These are phyloP conservation scores for Cardamine resedifolia DNA, from an alignment of 345 rosid species.

Conservation along the genomic window DNA sequence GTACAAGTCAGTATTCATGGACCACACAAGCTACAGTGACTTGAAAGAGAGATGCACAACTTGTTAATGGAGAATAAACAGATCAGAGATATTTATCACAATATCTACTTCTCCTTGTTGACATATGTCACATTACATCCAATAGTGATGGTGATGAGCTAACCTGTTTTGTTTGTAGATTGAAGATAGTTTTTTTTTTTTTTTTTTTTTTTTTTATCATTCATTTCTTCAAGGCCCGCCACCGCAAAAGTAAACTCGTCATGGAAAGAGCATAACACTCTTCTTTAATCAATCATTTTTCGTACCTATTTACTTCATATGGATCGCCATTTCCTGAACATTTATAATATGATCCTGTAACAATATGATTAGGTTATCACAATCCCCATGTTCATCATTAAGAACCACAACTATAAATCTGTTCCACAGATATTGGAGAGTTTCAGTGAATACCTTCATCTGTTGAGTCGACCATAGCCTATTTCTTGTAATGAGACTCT, in stretches of 20 bases:
- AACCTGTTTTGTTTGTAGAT: constrained; percentile 21
- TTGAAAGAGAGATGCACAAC: constrained; percentile 31
- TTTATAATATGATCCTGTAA: constrained; percentile 58
- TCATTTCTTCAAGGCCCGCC: constrained; percentile 60
- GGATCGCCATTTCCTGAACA: constrained; percentile 49
- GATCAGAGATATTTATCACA: constrained; percentile 20
- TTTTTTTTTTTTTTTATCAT: background rate
- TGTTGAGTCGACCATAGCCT: constrained; percentile 60
- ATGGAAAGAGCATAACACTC: background rate
- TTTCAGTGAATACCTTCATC: constrained; percentile 52
- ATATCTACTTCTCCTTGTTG: constrained; percentile 20
- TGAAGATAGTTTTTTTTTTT: background rate
- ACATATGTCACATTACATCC: background rate
- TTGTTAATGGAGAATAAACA: constrained; percentile 22
- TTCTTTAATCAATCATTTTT: background rate
- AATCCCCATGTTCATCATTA: background rate
- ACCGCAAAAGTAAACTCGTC: constrained; percentile 46
- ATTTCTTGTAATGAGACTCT: constrained; percentile 49
- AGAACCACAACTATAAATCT: background rate
- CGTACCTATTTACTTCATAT: constrained; percentile 64
- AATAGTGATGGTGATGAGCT: background rate
- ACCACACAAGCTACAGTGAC: constrained; percentile 29
- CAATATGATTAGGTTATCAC: constrained; percentile 10
- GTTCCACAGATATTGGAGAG: background rate
- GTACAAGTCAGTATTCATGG: constrained; percentile 23